phyloP scores from a whole-genome alignment of 768 basidiomycete genomes.

The Kwoniella sp. region DNA sequence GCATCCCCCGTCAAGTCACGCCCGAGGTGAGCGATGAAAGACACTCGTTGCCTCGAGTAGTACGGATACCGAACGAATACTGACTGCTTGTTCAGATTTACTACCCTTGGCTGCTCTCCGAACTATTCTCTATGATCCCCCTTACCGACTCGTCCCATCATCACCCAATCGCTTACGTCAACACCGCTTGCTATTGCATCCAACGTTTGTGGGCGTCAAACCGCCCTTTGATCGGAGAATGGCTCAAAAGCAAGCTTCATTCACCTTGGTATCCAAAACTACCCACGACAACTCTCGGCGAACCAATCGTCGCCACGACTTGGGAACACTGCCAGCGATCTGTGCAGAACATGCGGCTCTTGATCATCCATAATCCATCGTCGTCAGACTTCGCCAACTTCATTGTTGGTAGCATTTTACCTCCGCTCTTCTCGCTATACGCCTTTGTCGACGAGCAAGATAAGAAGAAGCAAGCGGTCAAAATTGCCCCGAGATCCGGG shows the following conservation, averaged over 20 bases:
- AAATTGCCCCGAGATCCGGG: background rate
- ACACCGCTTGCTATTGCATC: constrained; percentile 35
- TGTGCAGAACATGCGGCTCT: constrained; percentile 57
- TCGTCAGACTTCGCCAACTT: constrained; percentile 68
- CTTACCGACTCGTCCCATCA: constrained; percentile 10
- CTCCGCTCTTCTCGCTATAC: constrained; percentile 68
- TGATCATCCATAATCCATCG: constrained; percentile 71
- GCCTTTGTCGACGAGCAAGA: constrained; percentile 60
- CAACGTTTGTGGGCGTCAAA: constrained; percentile 16
- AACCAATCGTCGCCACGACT: constrained; percentile 57
- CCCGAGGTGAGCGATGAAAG: constrained; percentile 53
- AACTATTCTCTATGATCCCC: constrained; percentile 26
- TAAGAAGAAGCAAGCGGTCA: background rate
- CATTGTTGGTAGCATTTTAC: constrained; percentile 69
- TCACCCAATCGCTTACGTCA: constrained; percentile 24
- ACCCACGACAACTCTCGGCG: background rate
- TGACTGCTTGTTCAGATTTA: constrained; percentile 28
- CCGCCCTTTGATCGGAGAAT: constrained; percentile 15
- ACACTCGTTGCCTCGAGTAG: no score
- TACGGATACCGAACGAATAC: no score
- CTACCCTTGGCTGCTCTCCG: constrained; percentile 22
- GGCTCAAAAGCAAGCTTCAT: constrained; percentile 24
- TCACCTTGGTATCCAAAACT: constrained; percentile 23
- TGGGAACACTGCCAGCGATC: constrained; percentile 56
- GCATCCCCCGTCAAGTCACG: constrained; percentile 65